A percentile compares a stretch with the other conserved stretches of the same genome.
phyloP scores from a whole-genome alignment of 768 basidiomycete genomes.

The Lenzites betulinus region DNA sequence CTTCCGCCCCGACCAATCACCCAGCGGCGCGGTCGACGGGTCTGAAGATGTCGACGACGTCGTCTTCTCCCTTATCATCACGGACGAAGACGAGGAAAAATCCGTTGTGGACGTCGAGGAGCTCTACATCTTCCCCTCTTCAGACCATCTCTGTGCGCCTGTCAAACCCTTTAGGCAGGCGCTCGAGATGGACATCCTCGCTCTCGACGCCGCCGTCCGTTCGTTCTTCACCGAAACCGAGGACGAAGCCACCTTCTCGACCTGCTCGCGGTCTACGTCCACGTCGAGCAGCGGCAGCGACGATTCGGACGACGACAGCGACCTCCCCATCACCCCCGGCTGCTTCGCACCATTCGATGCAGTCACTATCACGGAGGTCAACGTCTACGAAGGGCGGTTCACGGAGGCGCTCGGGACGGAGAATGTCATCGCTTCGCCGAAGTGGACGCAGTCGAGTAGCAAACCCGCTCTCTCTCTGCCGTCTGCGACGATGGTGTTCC shows the following conservation, averaged over 20 bases:
- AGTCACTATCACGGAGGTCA: neutral
- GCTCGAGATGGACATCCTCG: neutral
- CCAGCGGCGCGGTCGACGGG: constrained; percentile 11
- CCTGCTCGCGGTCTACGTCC: neutral
- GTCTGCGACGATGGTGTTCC: neutral
- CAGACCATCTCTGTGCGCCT: neutral
- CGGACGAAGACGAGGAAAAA: neutral
- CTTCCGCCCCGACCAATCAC: constrained; percentile 54
- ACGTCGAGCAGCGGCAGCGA: neutral
- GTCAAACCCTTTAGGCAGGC: neutral
- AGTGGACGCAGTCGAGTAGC: neutral
- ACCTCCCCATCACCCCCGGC: constrained; percentile 1
- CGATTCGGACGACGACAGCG: neutral
- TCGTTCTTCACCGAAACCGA: neutral
- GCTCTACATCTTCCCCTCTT: neutral
- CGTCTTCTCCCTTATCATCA: neutral
- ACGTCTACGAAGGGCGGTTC: constrained; percentile 9
- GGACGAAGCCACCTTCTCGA: neutral
- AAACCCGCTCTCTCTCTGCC: neutral
- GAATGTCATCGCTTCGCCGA: neutral
- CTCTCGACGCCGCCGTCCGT: constrained; percentile 4
- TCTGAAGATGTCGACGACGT: neutral
- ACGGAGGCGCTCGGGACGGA: neutral
- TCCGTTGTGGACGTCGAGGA: neutral
- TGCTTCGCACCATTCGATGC: neutral